phyloP scores from a whole-genome alignment of 2,329 filamentous ascomycete species.

The Alternaria incomplexa region DNA sequence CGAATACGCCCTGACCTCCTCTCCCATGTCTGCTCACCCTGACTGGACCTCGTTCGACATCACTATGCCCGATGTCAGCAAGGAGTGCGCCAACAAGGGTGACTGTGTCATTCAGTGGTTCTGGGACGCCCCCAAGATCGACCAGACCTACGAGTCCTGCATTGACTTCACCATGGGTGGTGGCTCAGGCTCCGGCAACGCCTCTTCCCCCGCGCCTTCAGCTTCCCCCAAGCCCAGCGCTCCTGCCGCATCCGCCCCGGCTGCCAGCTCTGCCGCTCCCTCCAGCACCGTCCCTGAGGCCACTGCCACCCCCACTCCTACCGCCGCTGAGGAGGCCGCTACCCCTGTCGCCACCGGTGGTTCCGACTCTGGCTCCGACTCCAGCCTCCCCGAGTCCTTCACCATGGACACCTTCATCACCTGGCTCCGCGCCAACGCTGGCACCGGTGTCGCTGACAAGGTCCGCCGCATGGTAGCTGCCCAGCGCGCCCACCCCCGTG shows the following conservation, averaged over 20 bases:
- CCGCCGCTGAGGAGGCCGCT: slow-evolving; percentile 10
- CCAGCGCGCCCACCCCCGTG: slow-evolving; percentile 34
- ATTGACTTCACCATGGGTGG: slow-evolving; percentile 62
- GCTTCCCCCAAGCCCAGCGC: slow-evolving; percentile 12
- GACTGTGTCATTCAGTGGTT: slow-evolving; percentile 67
- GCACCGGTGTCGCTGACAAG: slow-evolving; percentile 28
- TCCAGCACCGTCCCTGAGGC: slow-evolving; percentile 15
- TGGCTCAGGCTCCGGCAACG: slow-evolving; percentile 28
- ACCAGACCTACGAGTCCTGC: slow-evolving; percentile 69
- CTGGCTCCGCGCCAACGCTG: slow-evolving; percentile 38
- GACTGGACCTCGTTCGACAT: slow-evolving; percentile 60
- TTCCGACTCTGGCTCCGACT: slow-evolving; percentile 14
- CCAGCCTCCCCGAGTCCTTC: slow-evolving; percentile 36
- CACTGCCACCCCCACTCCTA: slow-evolving; percentile 10
- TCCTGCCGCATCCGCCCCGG: slow-evolving; percentile 11
- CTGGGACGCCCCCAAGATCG: slow-evolving; percentile 62
- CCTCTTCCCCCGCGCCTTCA: slow-evolving; percentile 14
- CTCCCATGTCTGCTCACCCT: slow-evolving; percentile 47
- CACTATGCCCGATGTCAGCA: slow-evolving; percentile 60
- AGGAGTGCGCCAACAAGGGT: slow-evolving; percentile 56
- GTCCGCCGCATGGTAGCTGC: slow-evolving; percentile 32
- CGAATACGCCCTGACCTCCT: slow-evolving; percentile 59
- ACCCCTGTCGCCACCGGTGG: slow-evolving; percentile 16
- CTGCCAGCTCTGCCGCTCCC: slow-evolving; percentile 14
- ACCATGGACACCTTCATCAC: slow-evolving; percentile 43